Base-by-base conservation (phyloP, 164 flowering plant genomes). In the Nymphaea thermarum region DNA sequence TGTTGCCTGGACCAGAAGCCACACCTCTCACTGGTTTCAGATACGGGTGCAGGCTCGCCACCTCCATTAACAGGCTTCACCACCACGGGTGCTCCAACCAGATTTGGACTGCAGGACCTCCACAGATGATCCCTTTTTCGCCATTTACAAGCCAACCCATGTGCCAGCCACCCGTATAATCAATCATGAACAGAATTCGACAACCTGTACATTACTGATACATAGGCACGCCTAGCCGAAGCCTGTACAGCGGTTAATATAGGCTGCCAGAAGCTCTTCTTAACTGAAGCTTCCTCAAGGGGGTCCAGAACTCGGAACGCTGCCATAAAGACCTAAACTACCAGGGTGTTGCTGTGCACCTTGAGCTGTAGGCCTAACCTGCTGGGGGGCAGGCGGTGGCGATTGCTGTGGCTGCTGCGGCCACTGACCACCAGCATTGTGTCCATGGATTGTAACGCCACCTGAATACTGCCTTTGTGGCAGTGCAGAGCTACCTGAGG, bases 131-230 rank as follows among this genome's bases (percentile, higher is more conserved):
- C 57, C 15, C 8, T 8, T 51, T 3, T 8, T 51, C 57, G 12
- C 57, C 12, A 53, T n/a, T 42, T 15, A 18, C 62, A 36, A 43
- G 51, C 44, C 12, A 51, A 15, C 8, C 12, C 57, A 51, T 15
- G 57, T 10, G 14, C 57, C 57, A 8, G 57, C 57, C 57, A 15
- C 14, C 57, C 8, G 8, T 51, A 51, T 51, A 51, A 51, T 51
- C 57, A 51, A 51, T 51, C 57, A 51, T 51, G 12, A 51, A 51
- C 57, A 51, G 57, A 51, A 51, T 47, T 47, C 55, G 55, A 7
- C 3, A 75, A 88, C 91, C 96, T 86, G 86, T 84, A 86, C 91
- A 84, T 55, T 74, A 79, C 73, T 71, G 80, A 76, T 72, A 72
- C 65, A 73, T 72, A 64, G 71, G 82, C 82, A 77, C 78, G 79